Conservation (phyloP, 2,329 filamentous ascomycete genomes). For the Clonostachys solani region DNA sequence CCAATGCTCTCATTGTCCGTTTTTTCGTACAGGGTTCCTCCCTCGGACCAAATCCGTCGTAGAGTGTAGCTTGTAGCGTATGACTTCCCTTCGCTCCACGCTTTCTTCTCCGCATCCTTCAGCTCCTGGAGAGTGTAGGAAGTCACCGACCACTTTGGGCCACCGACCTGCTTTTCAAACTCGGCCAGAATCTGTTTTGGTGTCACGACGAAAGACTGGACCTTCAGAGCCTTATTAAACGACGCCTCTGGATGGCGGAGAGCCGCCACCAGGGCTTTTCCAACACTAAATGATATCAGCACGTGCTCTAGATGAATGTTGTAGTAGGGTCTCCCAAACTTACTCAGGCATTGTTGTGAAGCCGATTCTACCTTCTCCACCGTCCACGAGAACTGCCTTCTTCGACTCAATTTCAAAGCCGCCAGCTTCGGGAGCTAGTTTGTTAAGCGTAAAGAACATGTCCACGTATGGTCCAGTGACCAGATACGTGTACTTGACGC, state of each 20-base stretch:
- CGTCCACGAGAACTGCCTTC: not conserved
- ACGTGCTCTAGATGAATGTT: too few species aligned
- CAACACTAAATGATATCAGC: too few species aligned
- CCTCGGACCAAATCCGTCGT: not conserved
- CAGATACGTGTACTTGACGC: not conserved
- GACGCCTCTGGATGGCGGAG: not conserved
- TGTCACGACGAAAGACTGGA: not conserved
- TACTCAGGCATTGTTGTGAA: not conserved
- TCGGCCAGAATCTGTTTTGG: not conserved
- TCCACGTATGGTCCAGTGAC: not conserved
- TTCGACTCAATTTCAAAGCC: not conserved
- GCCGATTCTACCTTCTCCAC: not conserved
- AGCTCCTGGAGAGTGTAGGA: not conserved
- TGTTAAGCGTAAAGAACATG: not conserved
- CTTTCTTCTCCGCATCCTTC: not conserved
- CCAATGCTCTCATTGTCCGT: not conserved
- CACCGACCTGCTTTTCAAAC: not conserved
- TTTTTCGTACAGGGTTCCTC: not conserved
- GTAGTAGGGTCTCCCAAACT: too few species aligned
- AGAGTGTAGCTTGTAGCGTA: not conserved
- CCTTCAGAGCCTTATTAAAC: not conserved
- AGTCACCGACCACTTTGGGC: constrained; percentile 1
- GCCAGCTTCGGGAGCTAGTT: not conserved
- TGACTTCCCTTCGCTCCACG: not conserved
- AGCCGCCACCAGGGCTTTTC: not conserved